Evolutionary conservation across 2,329 filamentous ascomycete species (phyloP).

Genomic region (Monosporascus cannonballus): DNA sequence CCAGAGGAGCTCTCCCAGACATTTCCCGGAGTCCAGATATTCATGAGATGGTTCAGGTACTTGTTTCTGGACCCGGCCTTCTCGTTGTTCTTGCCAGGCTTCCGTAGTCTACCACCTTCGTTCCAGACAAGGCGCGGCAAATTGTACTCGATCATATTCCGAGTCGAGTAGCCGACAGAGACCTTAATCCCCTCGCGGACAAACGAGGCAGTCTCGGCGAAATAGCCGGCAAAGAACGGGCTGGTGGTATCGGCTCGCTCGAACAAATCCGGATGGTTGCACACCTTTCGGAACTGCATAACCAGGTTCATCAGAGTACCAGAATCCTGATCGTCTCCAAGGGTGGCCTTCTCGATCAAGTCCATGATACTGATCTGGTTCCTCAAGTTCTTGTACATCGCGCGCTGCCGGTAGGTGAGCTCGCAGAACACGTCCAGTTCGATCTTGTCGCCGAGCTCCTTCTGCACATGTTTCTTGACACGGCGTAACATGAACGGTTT

Average conservation of each 20-base stretch:
- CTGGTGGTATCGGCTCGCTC: conserved; percentile 89
- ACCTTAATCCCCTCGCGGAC: conserved; percentile 79
- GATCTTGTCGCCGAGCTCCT: conserved; percentile 98
- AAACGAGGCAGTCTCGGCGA: conserved; percentile 93
- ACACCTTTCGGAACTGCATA: conserved; percentile 99
- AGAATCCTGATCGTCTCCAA: conserved; percentile 90
- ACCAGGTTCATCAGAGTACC: conserved; percentile 98
- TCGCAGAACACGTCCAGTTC: conserved; percentile 95
- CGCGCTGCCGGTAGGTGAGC: conserved; percentile 90
- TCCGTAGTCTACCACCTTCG: conserved; percentile 69
- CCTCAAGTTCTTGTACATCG: conserved; percentile 84
- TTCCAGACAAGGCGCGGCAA: conserved; percentile 77
- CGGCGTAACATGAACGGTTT: conserved; percentile 99
- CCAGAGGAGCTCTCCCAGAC: conserved; percentile 57
- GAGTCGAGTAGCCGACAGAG: conserved; percentile 78
- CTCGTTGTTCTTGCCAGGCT: conserved; percentile 66
- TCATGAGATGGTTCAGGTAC: conserved; percentile 76
- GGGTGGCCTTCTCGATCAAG: conserved; percentile 91
- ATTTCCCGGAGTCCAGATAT: conserved; percentile 81
- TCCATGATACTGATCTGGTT: conserved; percentile 99
- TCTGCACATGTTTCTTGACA: conserved; percentile 99
- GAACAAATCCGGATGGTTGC: conserved; percentile 96
- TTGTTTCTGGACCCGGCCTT: conserved; percentile 75
- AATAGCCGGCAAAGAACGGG: conserved; percentile 76
- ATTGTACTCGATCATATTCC: conserved; percentile 78